Evolutionary conservation across 140 eudicot species (phyloP).

Genomic region (Flaveria floridana): DNA sequence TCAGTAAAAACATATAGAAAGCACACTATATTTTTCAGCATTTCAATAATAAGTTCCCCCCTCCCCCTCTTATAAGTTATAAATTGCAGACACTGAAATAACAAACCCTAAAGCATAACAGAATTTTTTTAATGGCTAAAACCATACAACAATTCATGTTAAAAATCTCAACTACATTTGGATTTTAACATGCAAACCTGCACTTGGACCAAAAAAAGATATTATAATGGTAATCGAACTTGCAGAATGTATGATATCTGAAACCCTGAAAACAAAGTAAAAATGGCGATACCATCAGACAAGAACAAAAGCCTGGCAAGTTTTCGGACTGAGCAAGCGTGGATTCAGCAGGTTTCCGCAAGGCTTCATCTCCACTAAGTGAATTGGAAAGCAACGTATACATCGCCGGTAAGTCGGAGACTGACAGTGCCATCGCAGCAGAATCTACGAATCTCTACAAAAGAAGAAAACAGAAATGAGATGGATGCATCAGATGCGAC

Average conservation of each 20-base stretch:
- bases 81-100: not conserved
- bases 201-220: not conserved
- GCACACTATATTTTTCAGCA: too few species aligned
- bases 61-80: not conserved
- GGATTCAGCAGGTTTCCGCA: constrained; percentile 88
- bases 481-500: constrained; percentile 21
- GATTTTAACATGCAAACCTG: constrained; percentile 19
- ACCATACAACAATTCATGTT: constrained; percentile 6
- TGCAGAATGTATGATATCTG: constrained; percentile 5
- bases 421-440: constrained; percentile 66
- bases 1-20: too few species aligned
- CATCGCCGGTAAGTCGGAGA: constrained; percentile 85
- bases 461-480: not conserved
- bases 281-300: constrained; percentile 55
- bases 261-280: not conserved
- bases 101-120: constrained; percentile 23
- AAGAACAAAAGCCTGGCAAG: constrained; percentile 90
- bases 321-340: constrained; percentile 75
- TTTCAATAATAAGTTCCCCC: too few species aligned
- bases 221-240: constrained; percentile 13
- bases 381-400: constrained; percentile 81
- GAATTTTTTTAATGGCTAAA: too few species aligned
- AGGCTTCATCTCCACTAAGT: constrained; percentile 62
- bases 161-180: constrained; percentile 14
- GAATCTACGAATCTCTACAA: constrained; percentile 13